phyloP scores from a whole-genome alignment of 352 stramenopile genomes.

The Phytophthora constricta region DNA sequence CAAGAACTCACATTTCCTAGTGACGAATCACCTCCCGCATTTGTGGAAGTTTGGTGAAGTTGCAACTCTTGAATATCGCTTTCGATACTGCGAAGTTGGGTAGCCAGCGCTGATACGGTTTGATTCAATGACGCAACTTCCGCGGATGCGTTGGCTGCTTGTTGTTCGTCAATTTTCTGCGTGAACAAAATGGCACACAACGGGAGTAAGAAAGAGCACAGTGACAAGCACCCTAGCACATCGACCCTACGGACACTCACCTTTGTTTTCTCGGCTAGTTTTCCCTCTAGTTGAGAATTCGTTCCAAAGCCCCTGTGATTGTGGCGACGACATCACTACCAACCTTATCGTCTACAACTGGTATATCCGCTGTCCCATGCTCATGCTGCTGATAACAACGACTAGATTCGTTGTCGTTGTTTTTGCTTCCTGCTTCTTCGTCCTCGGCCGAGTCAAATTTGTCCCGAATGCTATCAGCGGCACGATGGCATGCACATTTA shows the following conservation, averaged over 20 bases:
- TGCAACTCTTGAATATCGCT: slow-evolving; percentile 54
- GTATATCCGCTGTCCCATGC: neutral
- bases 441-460: slow-evolving; percentile 9
- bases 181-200: slow-evolving; percentile 9
- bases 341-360: neutral
- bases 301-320: slow-evolving; percentile 40
- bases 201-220: neutral
- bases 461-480: slow-evolving; percentile 3
- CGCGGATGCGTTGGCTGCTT: slow-evolving; percentile 35
- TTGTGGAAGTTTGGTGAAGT: slow-evolving; percentile 33
- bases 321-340: slow-evolving; percentile 26
- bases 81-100: slow-evolving; percentile 50
- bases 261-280: slow-evolving; percentile 52
- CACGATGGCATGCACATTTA: slow-evolving; percentile 48
- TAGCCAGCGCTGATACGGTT: slow-evolving; percentile 50
- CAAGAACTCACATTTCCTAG: slow-evolving; percentile 37
- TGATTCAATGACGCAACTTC: slow-evolving; percentile 53
- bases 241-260: slow-evolving; percentile 22
- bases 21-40: slow-evolving; percentile 24
- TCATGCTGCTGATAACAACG: slow-evolving; percentile 1
- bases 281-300: slow-evolving; percentile 50
- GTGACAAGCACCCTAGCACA: neutral
- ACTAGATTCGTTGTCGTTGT: neutral
- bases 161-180: slow-evolving; percentile 50
- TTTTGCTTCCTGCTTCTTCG: slow-evolving; percentile 1